Base-by-base conservation (phyloP, 1,284 basidiomycete species). In the Cystobasidium slooffiae region DNA sequence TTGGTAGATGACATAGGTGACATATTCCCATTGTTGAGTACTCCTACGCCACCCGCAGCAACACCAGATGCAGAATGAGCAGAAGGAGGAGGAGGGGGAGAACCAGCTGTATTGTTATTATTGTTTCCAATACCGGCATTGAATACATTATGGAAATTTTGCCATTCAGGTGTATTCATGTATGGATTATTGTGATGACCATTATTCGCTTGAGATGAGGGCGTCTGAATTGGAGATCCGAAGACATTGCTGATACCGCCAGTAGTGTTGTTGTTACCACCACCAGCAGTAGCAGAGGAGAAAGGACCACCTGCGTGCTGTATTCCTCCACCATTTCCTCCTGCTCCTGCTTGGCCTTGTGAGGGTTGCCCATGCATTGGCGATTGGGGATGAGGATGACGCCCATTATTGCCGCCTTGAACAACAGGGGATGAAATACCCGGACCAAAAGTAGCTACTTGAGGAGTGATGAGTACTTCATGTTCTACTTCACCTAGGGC, bases 401-500 rank as follows among this genome's bases (percentile, higher is more conserved):
- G 56, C 10, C 56, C 56, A 10, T n/a, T n/a, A n/a, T n/a, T n/a
- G n/a, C n/a, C n/a, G n/a, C 31, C 31, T 31, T 31, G 31, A 31
- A 31, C 31, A 31, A 20, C 4, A n/a, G 64, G 64, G 12, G 64
- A 53, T 16, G 51, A 24, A 24, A 66, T 52, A 31, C 64, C 64
- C 6, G 44, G 44, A 69, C 77, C 78, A 75, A 78, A 79, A 14
- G 70, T 75, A n/a, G 75, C 77, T 51, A 78, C 78, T 43, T 78
- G 79, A n/a, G 77, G 80, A 68, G 78, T 81, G 77, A 78, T 78
- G 72, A 78, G 77, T 10, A 67, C 78, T 63, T 79, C 79, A 72
- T 77, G 76, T 56, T 78, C 77, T 75, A 78, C 76, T 78, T 80
- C 79, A 58, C 69, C 74, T 56, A 81, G 79, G 1, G 79, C 74